Evolutionary conservation across 1,284 basidiomycete species (phyloP).

Genomic region (Moesziomyces antarcticus): DNA sequence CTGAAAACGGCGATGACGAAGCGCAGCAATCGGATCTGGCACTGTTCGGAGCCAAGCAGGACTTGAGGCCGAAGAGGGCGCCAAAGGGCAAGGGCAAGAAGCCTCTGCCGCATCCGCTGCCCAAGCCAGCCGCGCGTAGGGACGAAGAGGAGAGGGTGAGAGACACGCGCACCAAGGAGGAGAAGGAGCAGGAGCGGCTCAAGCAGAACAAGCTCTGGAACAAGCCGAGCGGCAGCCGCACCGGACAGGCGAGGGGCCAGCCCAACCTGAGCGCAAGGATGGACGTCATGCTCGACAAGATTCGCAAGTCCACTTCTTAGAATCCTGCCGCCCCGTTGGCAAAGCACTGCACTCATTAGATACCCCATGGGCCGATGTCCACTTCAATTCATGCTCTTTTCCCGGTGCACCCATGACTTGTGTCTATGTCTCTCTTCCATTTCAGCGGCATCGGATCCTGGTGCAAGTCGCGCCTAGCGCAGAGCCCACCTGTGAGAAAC

Average conservation of each 20-base stretch:
- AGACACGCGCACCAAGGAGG: slow-evolving; percentile 49
- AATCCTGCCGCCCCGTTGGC: not conserved
- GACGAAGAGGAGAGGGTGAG: slow-evolving; percentile 6
- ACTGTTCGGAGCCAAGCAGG: slow-evolving; percentile 27
- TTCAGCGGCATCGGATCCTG: not conserved
- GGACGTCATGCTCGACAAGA: slow-evolving; percentile 66
- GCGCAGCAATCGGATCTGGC: slow-evolving; percentile 7
- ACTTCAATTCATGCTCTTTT: not conserved
- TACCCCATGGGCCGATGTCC: slow-evolving; percentile 15
- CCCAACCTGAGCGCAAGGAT: slow-evolving; percentile 64
- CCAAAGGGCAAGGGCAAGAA: slow-evolving; percentile 24
- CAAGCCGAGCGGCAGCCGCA: slow-evolving; percentile 52
- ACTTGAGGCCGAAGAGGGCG: slow-evolving; percentile 26
- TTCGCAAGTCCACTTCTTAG: slow-evolving; percentile 38
- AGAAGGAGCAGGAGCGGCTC: slow-evolving; percentile 52
- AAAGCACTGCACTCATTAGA: not conserved
- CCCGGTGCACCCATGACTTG: no score
- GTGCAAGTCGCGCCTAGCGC: slow-evolving; percentile 7
- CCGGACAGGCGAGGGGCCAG: slow-evolving; percentile 60
- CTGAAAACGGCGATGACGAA: slow-evolving; percentile 27
- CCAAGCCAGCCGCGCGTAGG: slow-evolving; percentile 4
- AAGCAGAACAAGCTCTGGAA: slow-evolving; percentile 61
- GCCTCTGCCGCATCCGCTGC: slow-evolving; percentile 44
- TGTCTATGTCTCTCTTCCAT: not conserved
- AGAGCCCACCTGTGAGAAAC: slow-evolving; percentile 20